Conservation (phyloP, 306 rosid species). For the Rosa multiflora region DNA sequence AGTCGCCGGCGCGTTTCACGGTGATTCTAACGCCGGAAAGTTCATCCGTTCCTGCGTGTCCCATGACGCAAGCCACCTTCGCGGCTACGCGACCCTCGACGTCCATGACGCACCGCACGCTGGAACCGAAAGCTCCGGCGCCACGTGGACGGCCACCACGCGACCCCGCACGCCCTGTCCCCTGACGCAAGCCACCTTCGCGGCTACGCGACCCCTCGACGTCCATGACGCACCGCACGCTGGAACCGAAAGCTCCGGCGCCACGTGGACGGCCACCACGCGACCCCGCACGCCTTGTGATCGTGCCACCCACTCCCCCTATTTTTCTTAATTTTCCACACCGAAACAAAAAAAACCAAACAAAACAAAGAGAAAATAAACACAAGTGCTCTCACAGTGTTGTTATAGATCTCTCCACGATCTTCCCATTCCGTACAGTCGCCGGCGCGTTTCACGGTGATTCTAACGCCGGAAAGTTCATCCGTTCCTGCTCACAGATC, state of each 20-base stretch:
- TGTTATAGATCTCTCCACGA: conserved; percentile 36
- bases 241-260: too few species aligned
- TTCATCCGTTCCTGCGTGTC: not conserved
- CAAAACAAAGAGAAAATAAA: not conserved
- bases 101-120: conserved; percentile 9
- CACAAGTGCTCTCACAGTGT: not conserved
- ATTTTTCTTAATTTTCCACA: conserved; percentile 1
- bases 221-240: too few species aligned
- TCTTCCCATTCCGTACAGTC: conserved; percentile 17
- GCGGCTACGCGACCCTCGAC: not conserved
- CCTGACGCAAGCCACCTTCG: too few species aligned
- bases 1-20: conserved; percentile 21
- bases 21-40: not conserved
- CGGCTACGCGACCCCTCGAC: too few species aligned
- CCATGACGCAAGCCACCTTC: not conserved
- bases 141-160: conserved; percentile 46
- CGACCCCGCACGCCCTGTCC: too few species aligned
- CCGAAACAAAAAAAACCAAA: not conserved
- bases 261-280: conserved; percentile 44
- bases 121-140: not conserved
- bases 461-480: not conserved
- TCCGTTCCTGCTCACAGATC: conserved; percentile 1
- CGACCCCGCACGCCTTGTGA: conserved; percentile 1
- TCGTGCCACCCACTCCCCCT: conserved; percentile 41
- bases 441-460: conserved; percentile 21